Base-by-base conservation (phyloP, 176 grass and related monocot species). In the sorghum (Sorghum bicolor) region DNA sequence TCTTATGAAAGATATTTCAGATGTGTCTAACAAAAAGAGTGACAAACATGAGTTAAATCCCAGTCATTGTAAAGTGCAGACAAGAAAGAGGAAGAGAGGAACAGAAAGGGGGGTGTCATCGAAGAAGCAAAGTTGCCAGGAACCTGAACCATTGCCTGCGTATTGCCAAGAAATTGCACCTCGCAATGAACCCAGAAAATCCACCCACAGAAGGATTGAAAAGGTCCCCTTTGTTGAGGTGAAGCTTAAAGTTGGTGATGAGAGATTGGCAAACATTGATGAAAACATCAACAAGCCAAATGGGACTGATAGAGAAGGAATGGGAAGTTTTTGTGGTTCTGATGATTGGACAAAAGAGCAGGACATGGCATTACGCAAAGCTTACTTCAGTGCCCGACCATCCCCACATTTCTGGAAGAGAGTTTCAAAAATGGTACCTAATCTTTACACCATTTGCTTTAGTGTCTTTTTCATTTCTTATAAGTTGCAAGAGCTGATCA, bases 341-440 rank as follows among this genome's bases (percentile, higher is more conserved):
- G 67, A 87, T 79, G 82, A 84, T 41, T 98, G 53, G 96, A 95
- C 90, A 83, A 72, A 80, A 91, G 92, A 93, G 61, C 91, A 95
- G 22, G 92, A 95, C 26, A 74, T 76, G 20, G 85, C 89, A 38
- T 80, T 98, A 82, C 85, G 41, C 58, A 83, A 87, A 80, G 92
- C 92, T 43, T 98, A 87, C 70, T 90, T 98, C 62, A 73, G 41
- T 70, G 90, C 89, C 39, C 86, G 82, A 55, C 96, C 96, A 66
- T 95, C 96, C 9, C 96, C 92, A 34, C 91, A 92, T 93, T 98
- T 98, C 83, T 98, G 96, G 92, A 98, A 95, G 89, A 95, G 77
- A 83, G 89, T 98, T 30, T 93, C 92, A 70, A 98, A 90, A 89
- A 92, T 98, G 96, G 96, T 95, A 98, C 36, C 48, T 29, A 31